Evolutionary conservation across 805 yeast species (phyloP), one percentile per base, ranked within the genome.

Genomic region (Maudiozyma serrabonitensis): DNA sequence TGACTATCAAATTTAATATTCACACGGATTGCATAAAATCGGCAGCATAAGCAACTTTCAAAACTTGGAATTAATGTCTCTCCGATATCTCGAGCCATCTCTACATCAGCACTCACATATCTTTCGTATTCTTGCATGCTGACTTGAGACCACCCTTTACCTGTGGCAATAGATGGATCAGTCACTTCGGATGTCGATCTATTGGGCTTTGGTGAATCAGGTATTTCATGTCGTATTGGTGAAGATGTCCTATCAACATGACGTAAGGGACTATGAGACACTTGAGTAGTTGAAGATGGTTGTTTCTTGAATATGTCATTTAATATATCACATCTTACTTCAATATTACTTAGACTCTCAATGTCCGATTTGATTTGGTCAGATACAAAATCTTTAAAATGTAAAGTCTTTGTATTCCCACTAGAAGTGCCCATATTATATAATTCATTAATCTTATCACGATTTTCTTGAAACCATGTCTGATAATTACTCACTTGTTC

Each of bases 41-140:
- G 71, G 4, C 82, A 75, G n/a, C 81, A 69, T 49, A 78, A 64
- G 62, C 88, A 83, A 46, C 74, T 75, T 55, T 82, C 86, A 61
- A 82, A 82, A 48, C 74, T 74, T 1, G 88, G 88, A 16, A 79
- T 61, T 48, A 83, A 60, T 1, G 81, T 79, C 45, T 76, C 72
- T 45, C 66, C 66, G 38, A 75, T 69, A 48, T 75, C 74, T 43
- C 73, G 70, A 32, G 63, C 55, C 19, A 74, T 62, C 34, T 67
- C 63, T 47, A 80, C 55, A 18, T 78, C 76, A 3, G 79, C 57
- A 1, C 59, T 60, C 3, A 80, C 40, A 12, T 53, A 54, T 31
- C 61, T 54, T 49, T 64, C 55, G 57, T 64, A 68, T 42, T 49
- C 64, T 42, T 54, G 50, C 35, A 72, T 70, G 61, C 51, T 58